Evolutionary conservation across 164 flowering plant species (phyloP), one percentile per base, ranked within the genome.

Genomic region (Houttuynia cordata): DNA sequence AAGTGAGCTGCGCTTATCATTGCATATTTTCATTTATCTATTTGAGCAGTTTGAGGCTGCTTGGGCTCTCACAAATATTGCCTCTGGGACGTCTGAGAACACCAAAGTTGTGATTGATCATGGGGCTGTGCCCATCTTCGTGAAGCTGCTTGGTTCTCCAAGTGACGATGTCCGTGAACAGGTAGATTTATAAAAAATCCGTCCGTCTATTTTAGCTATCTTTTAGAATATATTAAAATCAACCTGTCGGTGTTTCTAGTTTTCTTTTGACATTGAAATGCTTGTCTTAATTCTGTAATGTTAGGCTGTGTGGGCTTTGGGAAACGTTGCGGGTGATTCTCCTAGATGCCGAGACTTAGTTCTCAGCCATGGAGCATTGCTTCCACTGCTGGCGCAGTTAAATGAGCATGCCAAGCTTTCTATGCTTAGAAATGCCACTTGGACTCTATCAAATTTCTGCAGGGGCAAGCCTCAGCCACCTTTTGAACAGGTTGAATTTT

Each of bases 11-110:
- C 20, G 6, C 59, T 34, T 25, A 10, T 24, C 17, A 24, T 24
- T 24, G 30, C 7, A 21, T 60, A 19, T 12, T 45, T 13, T 47
- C 30, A 15, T 24, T 30, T 42, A 14, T 45, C n/a, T n/a, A n/a
- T 12, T 12, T 59, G 52, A 1, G 63, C 59, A 87, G 95, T 82
- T 85, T 75, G 95, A 87, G 73, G 95, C 89, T 51, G 91, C 91
- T 64, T 85, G 97, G 97, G 90, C 92, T 58, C 71, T 90, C 73
- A 87, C 94, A 17, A 90, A 90, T 73, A 78, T 90, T 76, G 97
- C 97, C 24, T 87, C 97, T 58, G 94, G 97, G 52, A 85, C 97
- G 47, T 86, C 94, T 10, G 94, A 86, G 61, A 83, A 89, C 62
- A 85, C 92, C 22, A 74, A 75, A 49, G 85, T 81, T 71, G 94